Percentiles rank a stretch among this genome's conserved stretches.
Conservation (phyloP, 768 basidiomycete species). For the Dioszegia hungarica region DNA sequence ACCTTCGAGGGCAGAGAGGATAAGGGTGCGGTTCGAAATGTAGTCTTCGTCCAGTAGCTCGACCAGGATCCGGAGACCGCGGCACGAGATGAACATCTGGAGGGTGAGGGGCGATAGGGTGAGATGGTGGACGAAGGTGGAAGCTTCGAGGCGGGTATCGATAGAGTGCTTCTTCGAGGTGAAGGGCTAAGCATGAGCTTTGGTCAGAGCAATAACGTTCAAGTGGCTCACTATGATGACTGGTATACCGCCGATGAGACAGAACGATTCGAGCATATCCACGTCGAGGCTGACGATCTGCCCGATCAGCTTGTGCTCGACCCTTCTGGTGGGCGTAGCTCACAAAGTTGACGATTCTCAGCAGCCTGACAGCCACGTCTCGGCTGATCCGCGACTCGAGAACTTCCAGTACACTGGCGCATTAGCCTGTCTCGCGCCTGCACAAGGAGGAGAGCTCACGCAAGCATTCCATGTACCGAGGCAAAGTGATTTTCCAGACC, state of each 20-base stretch:
- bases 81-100: conserved; percentile 98
- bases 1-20: conserved; percentile 88
- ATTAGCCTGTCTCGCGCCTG: background rate
- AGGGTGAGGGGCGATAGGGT: conserved; percentile 84
- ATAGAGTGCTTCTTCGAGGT: conserved; percentile 90
- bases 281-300: conserved; percentile 63
- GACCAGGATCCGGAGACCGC: conserved; percentile 87
- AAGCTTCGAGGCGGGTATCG: conserved; percentile 91
- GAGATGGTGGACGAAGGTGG: conserved; percentile 84
- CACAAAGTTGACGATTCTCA: conserved; percentile 87
- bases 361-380: conserved; percentile 75
- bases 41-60: conserved; percentile 97
- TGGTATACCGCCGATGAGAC: conserved; percentile 80
- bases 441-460: conserved; percentile 44
- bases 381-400: conserved; percentile 79
- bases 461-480: conserved; percentile 88
- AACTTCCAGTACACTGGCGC: conserved; percentile 67
- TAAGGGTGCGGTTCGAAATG: conserved; percentile 79
- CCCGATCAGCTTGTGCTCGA: background rate
- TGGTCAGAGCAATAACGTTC: background rate
- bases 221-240: conserved; percentile 68
- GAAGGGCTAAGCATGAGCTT: conserved; percentile 56
- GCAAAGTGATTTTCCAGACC: conserved; percentile 87
- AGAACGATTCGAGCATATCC: conserved; percentile 88
- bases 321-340: conserved; percentile 27